Evolutionary conservation across 306 rosid genomes (phyloP), one percentile per base, ranked within the genome.

Genomic region (Vigna mungo): DNA sequence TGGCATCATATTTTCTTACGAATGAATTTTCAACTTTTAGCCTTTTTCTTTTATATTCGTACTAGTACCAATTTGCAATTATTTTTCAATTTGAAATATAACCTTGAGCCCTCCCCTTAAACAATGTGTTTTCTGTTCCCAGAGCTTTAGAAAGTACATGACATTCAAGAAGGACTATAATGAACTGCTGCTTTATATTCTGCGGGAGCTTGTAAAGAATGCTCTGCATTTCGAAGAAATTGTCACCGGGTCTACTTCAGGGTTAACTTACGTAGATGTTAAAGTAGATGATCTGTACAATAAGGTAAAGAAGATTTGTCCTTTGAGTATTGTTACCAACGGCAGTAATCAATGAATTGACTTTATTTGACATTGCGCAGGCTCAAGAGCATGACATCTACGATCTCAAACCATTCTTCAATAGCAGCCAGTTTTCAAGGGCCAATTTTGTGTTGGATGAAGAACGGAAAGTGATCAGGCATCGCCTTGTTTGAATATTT

Each of bases 141-240:
- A 95, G 99, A 92, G 96, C 83, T 95, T 95, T 85, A 79, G 92
- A 72, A 91, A 86, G 86, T 91, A 95, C 14, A 87, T 92, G 90
- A 92, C 99, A 85, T 92, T 84, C 85, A 95, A 92, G 94, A 92
- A 91, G 92, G 99, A 95, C 80, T 88, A 81, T 61, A 91, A 95
- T 56, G 92, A 88, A 41, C 78, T 91, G 77, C 91, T 95, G 25
- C 81, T 92, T 14, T 77, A 87, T 82, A 87, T 90, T 60, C 99
- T 95, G 58, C 92, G 90, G 0, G 91, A 85, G 83, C 99, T 95
- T 39, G 97, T 90, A 79, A 92, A 85, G 85, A 88, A 87, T 84
- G 98, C 97, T 14, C 71, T 92, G 81, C 88, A 88, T 68, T 91
- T 92, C 4, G 94, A 95, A 83, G 92, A 88, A 85, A 87, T 95